These are phyloP conservation scores for Leccinum subrobustum DNA, from an alignment of 1,284 basidiomycete genomes.

Conservation along the genomic window DNA sequence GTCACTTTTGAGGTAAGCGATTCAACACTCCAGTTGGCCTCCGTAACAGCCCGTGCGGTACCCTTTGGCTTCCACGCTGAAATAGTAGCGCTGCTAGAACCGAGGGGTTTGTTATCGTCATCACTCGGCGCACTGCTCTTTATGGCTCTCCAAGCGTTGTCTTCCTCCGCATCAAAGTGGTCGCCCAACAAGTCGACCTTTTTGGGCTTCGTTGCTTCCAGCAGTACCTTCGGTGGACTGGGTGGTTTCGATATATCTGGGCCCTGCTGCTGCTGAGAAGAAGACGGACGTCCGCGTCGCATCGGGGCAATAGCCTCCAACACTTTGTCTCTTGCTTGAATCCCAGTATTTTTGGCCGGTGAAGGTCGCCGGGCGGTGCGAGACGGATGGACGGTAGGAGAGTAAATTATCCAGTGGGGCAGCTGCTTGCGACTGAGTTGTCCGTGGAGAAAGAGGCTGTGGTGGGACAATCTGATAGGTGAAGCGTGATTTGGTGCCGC, in stretches of 20 bases:
- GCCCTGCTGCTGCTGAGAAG: constrained; percentile 36
- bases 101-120: constrained; percentile 34
- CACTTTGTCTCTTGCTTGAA: constrained; percentile 70
- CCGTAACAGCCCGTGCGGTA: constrained; percentile 17
- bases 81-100: constrained; percentile 35
- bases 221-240: constrained; percentile 38
- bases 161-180: constrained; percentile 48
- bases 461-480: constrained; percentile 58
- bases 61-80: constrained; percentile 34
- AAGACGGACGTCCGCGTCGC: constrained; percentile 66
- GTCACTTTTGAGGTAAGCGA: constrained; percentile 26
- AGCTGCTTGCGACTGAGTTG: constrained; percentile 29
- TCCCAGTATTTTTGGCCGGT: constrained; percentile 39
- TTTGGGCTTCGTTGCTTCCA: constrained; percentile 21
- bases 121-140: constrained; percentile 19
- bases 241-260: constrained; percentile 37
- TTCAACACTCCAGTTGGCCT: constrained; percentile 51
- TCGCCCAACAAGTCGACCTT: constrained; percentile 41
- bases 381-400: constrained; percentile 36
- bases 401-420: constrained; percentile 38
- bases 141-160: constrained; percentile 51
- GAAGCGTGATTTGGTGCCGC: constrained; percentile 80
- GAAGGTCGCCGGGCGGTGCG: constrained; percentile 22
- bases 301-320: constrained; percentile 76
- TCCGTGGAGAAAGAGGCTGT: constrained; percentile 47